Evolutionary conservation across 805 yeast species (phyloP).

Genomic region (Maudiozyma serrabonitensis): DNA sequence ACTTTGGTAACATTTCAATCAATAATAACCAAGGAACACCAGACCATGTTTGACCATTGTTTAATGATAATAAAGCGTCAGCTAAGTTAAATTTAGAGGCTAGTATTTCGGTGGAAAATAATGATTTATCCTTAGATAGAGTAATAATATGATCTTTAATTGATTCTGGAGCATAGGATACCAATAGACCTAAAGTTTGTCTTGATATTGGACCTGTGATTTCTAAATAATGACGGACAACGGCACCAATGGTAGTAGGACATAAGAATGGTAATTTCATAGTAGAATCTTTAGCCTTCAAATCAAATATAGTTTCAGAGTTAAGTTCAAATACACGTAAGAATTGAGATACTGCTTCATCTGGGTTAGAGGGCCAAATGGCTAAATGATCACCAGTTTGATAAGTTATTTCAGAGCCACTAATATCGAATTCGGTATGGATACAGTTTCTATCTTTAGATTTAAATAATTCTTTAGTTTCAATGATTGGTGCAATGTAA

Average conservation of each 20-base stretch:
- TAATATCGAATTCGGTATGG: slow-evolving; percentile 80
- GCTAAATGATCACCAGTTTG: slow-evolving; percentile 96
- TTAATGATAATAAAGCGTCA: slow-evolving; percentile 55
- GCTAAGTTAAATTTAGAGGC: slow-evolving; percentile 59
- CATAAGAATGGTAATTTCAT: slow-evolving; percentile 54
- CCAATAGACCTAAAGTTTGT: slow-evolving; percentile 63
- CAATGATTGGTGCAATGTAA: slow-evolving; percentile 56
- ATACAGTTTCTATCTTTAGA: slow-evolving; percentile 65
- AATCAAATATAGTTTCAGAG: slow-evolving; percentile 45
- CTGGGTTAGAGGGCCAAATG: slow-evolving; percentile 84
- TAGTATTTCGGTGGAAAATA: slow-evolving; percentile 58
- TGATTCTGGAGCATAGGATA: slow-evolving; percentile 73
- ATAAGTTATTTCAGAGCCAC: slow-evolving; percentile 66
- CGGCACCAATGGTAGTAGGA: slow-evolving; percentile 85
- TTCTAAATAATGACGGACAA: slow-evolving; percentile 77
- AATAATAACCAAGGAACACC: slow-evolving; percentile 75
- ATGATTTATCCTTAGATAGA: slow-evolving; percentile 58
- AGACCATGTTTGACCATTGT: slow-evolving; percentile 61
- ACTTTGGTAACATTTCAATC: slow-evolving; percentile 67
- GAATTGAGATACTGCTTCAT: slow-evolving; percentile 62
- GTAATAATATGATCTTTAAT: slow-evolving; percentile 31
- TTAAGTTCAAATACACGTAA: slow-evolving; percentile 51
- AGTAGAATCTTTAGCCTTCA: slow-evolving; percentile 65
- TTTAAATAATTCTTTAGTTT: slow-evolving; percentile 62
- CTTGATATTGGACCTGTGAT: slow-evolving; percentile 91